Evolutionary conservation across 805 yeast genomes (phyloP), one percentile per base, ranked within the genome.

Genomic region (Saturnispora besseyi): DNA sequence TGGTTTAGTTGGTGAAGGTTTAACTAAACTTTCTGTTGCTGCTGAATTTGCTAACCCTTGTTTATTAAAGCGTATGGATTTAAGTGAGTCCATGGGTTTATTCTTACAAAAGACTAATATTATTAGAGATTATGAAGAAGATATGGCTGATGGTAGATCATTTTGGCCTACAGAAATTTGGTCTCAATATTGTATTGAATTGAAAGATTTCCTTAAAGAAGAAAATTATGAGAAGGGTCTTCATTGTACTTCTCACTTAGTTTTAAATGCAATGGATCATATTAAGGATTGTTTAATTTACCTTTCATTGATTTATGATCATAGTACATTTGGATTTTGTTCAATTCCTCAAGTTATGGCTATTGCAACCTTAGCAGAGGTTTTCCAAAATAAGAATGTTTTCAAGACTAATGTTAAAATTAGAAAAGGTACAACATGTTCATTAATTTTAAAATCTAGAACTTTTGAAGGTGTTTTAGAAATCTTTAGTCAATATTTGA

Each of bases 271-370:
- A 1, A 72, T 93, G 62, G 72, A 70, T 29, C 97, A 91, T 61
- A 89, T 79, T 37, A 77, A 77, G 48, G 93, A 87, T 60, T 84
- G 81, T 30, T 74, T 93, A 58, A 76, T 76, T 46, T 93, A 86
- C 64, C 73, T 93, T 50, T 77, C 91, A 15, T 72, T 81, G 53
- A 77, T 93, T 45, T 76, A 77, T 52, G 99, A 93, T 63, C 86
- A 84, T 53, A 79, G 96, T 1, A 70, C 83, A 45, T 93, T 88
- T 73, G 84, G 82, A 59, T 93, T 93, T 72, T 90, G 97, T 71
- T 87, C 97, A 10, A 93, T 93, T 62, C 99, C 99, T 18, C 99
- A 93, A 70, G 97, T 91, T 18, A 93, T 93, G 99, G 96, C 98
- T 34, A 85, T 93, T 65, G 97, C 99, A 13, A 88, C 98, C 1